Evolutionary conservation across 768 basidiomycete genomes (phyloP), one percentile per base, ranked within the genome.

Genomic region (Lepiota brunneoincarnata): DNA sequence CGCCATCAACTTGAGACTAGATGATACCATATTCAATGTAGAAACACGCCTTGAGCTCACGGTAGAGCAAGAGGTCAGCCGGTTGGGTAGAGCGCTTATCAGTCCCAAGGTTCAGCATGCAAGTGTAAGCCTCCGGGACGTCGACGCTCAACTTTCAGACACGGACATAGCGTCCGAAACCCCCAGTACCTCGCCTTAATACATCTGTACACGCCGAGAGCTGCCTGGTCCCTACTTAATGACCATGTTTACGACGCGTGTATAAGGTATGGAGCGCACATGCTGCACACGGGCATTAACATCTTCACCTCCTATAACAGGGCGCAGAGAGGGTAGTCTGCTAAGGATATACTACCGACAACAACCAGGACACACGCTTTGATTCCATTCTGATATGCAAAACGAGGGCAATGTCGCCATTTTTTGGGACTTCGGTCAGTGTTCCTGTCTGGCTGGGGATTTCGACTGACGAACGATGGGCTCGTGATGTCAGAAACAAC

Each of bases 351-450:
- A 26, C 31, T 6, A 40, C 3, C 28, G 18, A 23, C 31, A 18
- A 21, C 38, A 1, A n/a, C 17, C 38, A 15, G 28, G 37, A 39
- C n/a, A n/a, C 17, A 54, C 31, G 31, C 31, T 31, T 31, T 31
- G 31, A 9, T 31, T 31, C 31, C 31, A 31, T 31, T 31, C 31
- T 31, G 31, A 31, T 31, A 31, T 54, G 53, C 53, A 47, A 36
- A 12, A 7, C 5, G 40, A 38, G 23, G 12, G 64, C 23, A 69
- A 58, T 35, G 61, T 74, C 15, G 71, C 68, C n/a, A 64, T 75
- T 4, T 74, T 76, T 48, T 76, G 75, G 75, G 74, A 76, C 51
- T 76, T 71, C 53, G 73, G 74, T 74, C 31, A 31, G 69, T 60
- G 7, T n/a, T 5, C 40, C 17, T 28, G 24, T 34, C 20, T 24